These are phyloP conservation scores for Claviceps paspali DNA, from an alignment of 2,329 filamentous ascomycete species.

Conservation along the genomic window DNA sequence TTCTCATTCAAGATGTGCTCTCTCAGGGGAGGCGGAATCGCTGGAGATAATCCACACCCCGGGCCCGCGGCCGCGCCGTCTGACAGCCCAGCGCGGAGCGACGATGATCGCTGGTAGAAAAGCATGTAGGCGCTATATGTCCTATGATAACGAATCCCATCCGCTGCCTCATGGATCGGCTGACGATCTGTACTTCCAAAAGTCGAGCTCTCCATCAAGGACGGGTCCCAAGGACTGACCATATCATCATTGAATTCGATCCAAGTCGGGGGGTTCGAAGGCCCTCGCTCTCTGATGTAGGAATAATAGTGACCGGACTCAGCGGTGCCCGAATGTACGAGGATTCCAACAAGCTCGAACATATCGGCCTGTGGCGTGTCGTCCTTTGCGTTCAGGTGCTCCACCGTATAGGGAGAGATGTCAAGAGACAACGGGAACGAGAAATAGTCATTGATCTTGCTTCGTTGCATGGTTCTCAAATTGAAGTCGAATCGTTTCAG, in stretches of 20 bases:
- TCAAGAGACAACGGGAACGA: constrained; percentile 72
- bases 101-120: constrained; percentile 76
- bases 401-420: constrained; percentile 81
- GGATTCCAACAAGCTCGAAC: constrained; percentile 87
- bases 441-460: constrained; percentile 93
- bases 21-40: constrained; percentile 29
- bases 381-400: constrained; percentile 51
- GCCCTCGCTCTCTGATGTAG: constrained; percentile 70
- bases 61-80: not conserved
- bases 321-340: constrained; percentile 84
- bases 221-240: constrained; percentile 61
- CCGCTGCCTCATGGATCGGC: constrained; percentile 25
- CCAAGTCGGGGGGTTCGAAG: constrained; percentile 43
- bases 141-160: constrained; percentile 43
- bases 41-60: constrained; percentile 20
- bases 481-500: constrained; percentile 81
- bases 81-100: constrained; percentile 28
- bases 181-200: constrained; percentile 56
- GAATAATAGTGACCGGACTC: constrained; percentile 97
- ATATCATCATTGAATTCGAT: constrained; percentile 89
- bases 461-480: constrained; percentile 58
- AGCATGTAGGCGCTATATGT: constrained; percentile 91
- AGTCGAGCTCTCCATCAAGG: constrained; percentile 57
- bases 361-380: constrained; percentile 46
- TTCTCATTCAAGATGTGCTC: constrained; percentile 59